Evolutionary conservation across 2,329 filamentous ascomycete species (phyloP), one percentile per base, ranked within the genome.

Genomic region (Madurella fahalii): DNA sequence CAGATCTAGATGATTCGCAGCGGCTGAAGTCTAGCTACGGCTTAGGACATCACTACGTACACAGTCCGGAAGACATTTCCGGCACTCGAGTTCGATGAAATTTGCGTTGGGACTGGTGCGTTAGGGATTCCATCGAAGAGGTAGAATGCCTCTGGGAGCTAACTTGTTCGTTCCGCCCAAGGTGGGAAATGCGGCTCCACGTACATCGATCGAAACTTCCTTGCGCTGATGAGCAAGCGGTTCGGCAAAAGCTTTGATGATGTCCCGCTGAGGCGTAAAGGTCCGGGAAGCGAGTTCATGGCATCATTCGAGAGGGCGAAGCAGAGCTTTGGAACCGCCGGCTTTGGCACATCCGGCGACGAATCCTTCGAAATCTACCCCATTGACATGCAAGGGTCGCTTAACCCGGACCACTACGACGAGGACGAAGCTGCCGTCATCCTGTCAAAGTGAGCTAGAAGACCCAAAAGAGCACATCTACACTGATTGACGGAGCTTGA

Each of bases 281-380:
- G 43, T n/a, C 43, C 20, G 25, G 43, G 43, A 34, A 46, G 43
- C 43, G 12, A 46, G 43, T 46, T 46, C 43, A 46, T 46, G 43
- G 43, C 43, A n/a, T 31, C 43, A n/a, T 46, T 46, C 16, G 43
- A 46, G 43, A 46, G 15, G 30, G 43, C 16, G 12, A 46, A 46
- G 25, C 43, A 46, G 20, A 34, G 25, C 16, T 46, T 46, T 34
- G 30, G 32, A 17, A 17, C 25, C 12, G 9, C 16, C 30, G 43
- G 15, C 25, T n/a, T 8, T 34, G 30, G 32, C 43, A 17, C 25
- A 5, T 32, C 16, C 16, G 43, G 15, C 25, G 16, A 31, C 25
- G 43, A 46, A 5, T 34, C 12, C 12, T 46, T 32, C 30, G 43
- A 46, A 8, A 46, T 46, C 30, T 13, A 46, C 30, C 43, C 43